Evolutionary conservation across 176 grass and related monocot species (phyloP), one percentile per base, ranked within the genome.

Genomic region (Musa beccarii): DNA sequence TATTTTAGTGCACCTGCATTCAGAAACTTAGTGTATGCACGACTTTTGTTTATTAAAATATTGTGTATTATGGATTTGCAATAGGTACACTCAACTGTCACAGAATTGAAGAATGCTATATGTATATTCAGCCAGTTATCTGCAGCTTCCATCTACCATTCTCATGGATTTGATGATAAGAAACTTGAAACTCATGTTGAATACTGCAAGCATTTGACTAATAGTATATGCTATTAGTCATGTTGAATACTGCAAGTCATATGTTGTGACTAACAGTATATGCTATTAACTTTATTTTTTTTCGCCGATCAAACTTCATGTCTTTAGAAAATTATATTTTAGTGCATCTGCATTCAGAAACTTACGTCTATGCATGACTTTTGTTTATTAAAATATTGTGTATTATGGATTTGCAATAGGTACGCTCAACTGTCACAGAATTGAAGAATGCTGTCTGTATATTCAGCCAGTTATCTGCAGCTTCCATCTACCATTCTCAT

Each of bases 151-250:
- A 86, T 83, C 2, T 85, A 92, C 79, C 93, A 93, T 78, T 92
- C 88, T 23, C 86, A 97, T 86, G 93, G 93, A 81, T 97, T 97
- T 52, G 93, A 97, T 81, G 93, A 97, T 73, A 92, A 92, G 88
- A 97, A 97, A 85, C 89, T 86, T 66, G 90, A 92, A 68, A 97
- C 93, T 2, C 93, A 97, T 81, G 84, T 97, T 34, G 93, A 97
- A 63, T 97, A 97, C 59, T 97, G 93, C 71, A 92, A 90, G 71
- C 93, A 97, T 77, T 90, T 97, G 75, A 22, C 22, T 22, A 22
- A 22, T 22, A 22, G 22, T 22, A 22, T 22, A 22, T 22, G 22
- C 22, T 22, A 22, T 22, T 22, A 22, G 22, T 22, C 22, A 22
- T 22, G 22, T 22, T 22, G 22, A 22, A 22, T 22, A 22, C 22